These are phyloP conservation scores for Plasmodium coatneyi DNA, from an alignment of 169 alveolate species.

Conservation along the genomic window DNA sequence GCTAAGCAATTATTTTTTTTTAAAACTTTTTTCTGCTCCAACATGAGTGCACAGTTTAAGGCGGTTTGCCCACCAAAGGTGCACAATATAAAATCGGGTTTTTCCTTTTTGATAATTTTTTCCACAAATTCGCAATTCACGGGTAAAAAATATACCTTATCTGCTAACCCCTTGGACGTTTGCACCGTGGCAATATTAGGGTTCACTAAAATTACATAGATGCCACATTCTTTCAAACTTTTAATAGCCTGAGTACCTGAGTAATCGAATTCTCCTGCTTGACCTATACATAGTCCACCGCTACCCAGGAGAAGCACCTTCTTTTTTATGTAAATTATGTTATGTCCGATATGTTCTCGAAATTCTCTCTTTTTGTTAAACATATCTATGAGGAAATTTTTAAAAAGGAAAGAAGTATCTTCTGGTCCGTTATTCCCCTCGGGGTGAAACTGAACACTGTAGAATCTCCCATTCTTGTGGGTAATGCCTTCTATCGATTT, in stretches of 20 bases:
- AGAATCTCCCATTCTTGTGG: slow-evolving; percentile 85
- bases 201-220: slow-evolving; percentile 88
- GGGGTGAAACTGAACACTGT: slow-evolving; percentile 91
- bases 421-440: slow-evolving; percentile 91
- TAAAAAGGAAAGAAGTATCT: slow-evolving; percentile 88
- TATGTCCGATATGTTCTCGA: slow-evolving; percentile 77
- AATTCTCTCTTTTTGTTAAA: slow-evolving; percentile 65
- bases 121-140: slow-evolving; percentile 89
- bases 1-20: slow-evolving; percentile 83
- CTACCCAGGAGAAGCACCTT: slow-evolving; percentile 85
- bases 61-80: slow-evolving; percentile 94
- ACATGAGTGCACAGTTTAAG: slow-evolving; percentile 89
- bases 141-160: slow-evolving; percentile 89
- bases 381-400: slow-evolving; percentile 82
- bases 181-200: slow-evolving; percentile 94
- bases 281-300: slow-evolving; percentile 92
- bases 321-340: slow-evolving; percentile 83
- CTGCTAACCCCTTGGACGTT: slow-evolving; percentile 88
- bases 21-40: slow-evolving; percentile 84
- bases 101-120: slow-evolving; percentile 86
- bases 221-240: slow-evolving; percentile 89
- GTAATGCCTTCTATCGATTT: slow-evolving; percentile 88
- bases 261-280: slow-evolving; percentile 94
- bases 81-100: slow-evolving; percentile 91
- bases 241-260: slow-evolving; percentile 91